Percentiles rank a stretch among this genome's conserved stretches.
phyloP scores from a whole-genome alignment of 441 rosid genomes.

The Syzygium syzygioides region DNA sequence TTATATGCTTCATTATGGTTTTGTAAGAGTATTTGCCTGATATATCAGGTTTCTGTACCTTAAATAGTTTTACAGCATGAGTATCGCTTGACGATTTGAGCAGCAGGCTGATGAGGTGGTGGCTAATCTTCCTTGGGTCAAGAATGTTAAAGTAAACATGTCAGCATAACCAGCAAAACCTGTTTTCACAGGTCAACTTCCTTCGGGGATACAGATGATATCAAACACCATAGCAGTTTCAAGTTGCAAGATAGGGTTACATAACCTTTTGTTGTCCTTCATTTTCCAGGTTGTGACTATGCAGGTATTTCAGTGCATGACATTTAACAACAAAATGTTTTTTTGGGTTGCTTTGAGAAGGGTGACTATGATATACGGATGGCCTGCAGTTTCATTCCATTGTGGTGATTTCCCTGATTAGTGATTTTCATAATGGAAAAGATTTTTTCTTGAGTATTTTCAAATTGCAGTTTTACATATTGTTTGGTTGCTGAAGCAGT shows the following conservation, averaged over 20 bases:
- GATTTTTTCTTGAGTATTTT: neutral
- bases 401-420: neutral
- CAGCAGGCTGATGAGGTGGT: conserved; percentile 78
- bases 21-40: neutral
- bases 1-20: neutral
- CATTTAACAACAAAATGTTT: neutral
- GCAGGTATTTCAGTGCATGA: neutral
- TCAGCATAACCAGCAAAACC: conserved; percentile 93
- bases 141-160: conserved; percentile 76
- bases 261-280: neutral
- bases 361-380: neutral
- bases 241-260: conserved; percentile 74
- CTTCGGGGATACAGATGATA: conserved; percentile 65
- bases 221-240: conserved; percentile 81
- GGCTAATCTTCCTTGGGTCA: conserved; percentile 72
- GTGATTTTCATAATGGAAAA: neutral
- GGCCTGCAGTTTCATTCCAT: neutral
- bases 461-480: neutral
- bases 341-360: neutral
- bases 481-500: neutral
- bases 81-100: conserved; percentile 55
- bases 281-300: neutral
- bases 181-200: conserved; percentile 62
- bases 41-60: neutral
- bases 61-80: neutral